Evolutionary conservation across 805 yeast species (phyloP), one percentile per base, ranked within the genome.

Genomic region (Grigorovia humatica): DNA sequence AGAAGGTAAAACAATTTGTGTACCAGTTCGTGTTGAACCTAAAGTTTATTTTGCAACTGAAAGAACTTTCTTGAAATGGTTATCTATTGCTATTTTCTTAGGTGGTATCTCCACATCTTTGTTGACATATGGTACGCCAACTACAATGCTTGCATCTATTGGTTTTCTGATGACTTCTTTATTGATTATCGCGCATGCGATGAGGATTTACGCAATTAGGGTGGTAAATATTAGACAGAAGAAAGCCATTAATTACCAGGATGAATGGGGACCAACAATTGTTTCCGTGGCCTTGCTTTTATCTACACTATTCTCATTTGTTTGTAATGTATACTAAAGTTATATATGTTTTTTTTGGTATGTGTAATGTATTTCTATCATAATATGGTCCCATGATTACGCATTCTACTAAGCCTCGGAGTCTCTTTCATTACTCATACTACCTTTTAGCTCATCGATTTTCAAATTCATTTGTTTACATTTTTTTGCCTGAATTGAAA

Each of bases 31-130:
- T 62, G 90, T 93, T 41, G 99, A 93, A 70, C 99, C 99, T 53
- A 93, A 93, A 72, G 99, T 93, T n/a, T 93, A 93, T 67, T 93
- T 93, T 70, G 99, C 99, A 7, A 88, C 95, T 23, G 99, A 93
- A 69, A 81, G 99, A 71, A 93, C 99, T 0, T 91, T 83, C 64
- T 74, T 93, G 55, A 80, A 95, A 43, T 93, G 99, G 99, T 72
- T 91, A 51, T 90, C 96, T 43, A 88, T 93, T 59, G 87, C 93
- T 9, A 80, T 93, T 74, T 74, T 91, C 44, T 74, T 93, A 52
- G 89, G 93, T 45, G 95, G 91, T 47, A 85, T 96, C 43, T 95
- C 96, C 1, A 85, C 89, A 9, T 78, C 96, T 0, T 75, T 93
- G 58, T 73, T 91, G 59, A 85, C 87, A 56, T 93, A 85, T 69